Base-by-base conservation (phyloP, 179 eudicot genomes). In the Carnegiea gigantea region DNA sequence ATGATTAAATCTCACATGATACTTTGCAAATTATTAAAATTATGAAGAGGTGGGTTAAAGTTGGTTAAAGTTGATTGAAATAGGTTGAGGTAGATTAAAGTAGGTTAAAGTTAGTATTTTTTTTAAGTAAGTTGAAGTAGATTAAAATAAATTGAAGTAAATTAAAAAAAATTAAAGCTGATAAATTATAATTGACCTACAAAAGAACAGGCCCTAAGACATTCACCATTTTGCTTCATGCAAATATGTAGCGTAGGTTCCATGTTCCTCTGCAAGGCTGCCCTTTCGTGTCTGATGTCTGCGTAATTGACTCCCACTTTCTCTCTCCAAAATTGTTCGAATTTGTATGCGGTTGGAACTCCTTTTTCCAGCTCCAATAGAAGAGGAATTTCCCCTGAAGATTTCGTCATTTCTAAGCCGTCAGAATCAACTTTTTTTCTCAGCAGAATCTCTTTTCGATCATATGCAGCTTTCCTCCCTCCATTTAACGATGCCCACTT, bases 401-500 rank as follows among this genome's bases (percentile, higher is more conserved):
- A 40, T 6, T 40, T 12, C 60, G 59, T 82, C 72, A 80, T 59
- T 81, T 85, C 81, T 83, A 21, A 81, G 81, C 90, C 89, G 86
- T 87, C 82, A 82, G 75, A 77, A 81, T n/a, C 68, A n/a, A 26
- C 77, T 70, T 70, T 82, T 85, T 81, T 53, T 59, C 70, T 83
- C 84, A 79, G 36, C 79, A 85, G 88, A 87, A 85, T 85, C 88
- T 70, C 77, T 59, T 70, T 36, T 30, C 23, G n/a, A 70, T 70
- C 73, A 36, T 18, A 17, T 48, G 17, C 38, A 10, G 64, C 53
- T 81, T 82, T 30, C 59, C 44, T 81, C 43, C 67, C 71, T 23
- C 77, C 73, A 75, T 77, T 83, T 82, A 53, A 80, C 48, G 84
- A 86, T 88, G 80, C 90, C 89, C 85, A 82, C 80, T 84, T 81